Evolutionary conservation across 352 stramenopile genomes (phyloP).

Genomic region (Elongisporangium senticosum): DNA sequence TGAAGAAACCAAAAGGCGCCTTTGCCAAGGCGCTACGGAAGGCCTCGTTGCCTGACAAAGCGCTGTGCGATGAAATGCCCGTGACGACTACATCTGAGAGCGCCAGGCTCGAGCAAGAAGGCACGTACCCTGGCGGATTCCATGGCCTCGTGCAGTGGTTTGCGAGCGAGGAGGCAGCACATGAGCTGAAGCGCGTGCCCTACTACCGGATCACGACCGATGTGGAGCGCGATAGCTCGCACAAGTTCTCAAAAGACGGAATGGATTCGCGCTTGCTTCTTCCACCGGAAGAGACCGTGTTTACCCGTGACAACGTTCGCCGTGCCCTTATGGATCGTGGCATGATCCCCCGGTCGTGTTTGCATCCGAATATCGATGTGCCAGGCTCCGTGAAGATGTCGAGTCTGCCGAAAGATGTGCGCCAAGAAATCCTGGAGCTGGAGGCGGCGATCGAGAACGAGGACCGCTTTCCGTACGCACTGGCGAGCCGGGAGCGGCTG

Average conservation of each 20-base stretch:
- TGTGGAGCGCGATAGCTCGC: constrained; percentile 26
- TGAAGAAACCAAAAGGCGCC: constrained; percentile 3
- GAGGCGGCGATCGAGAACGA: constrained; percentile 30
- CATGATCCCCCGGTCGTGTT: constrained; percentile 27
- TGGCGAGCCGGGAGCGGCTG: constrained; percentile 40
- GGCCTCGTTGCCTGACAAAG: not conserved
- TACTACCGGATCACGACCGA: constrained; percentile 44
- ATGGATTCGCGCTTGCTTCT: constrained; percentile 37
- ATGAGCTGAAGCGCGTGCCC: constrained; percentile 37
- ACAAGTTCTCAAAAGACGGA: constrained; percentile 27
- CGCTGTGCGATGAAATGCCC: not conserved
- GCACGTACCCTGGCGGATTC: constrained; percentile 23
- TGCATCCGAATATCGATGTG: not conserved
- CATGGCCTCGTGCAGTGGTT: constrained; percentile 50
- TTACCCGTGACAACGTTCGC: constrained; percentile 34
- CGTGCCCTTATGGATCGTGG: constrained; percentile 36
- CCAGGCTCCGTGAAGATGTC: not conserved
- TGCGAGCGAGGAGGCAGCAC: constrained; percentile 38
- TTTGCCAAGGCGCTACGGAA: not conserved
- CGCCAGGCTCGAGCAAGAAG: constrained; percentile 1
- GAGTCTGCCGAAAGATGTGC: constrained; percentile 24
- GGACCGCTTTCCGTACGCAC: constrained; percentile 9
- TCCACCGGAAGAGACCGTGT: constrained; percentile 38
- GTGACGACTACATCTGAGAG: not conserved
- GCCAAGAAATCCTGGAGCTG: constrained; percentile 35